Evolutionary conservation across 306 rosid species (phyloP), one percentile per base, ranked within the genome.

Genomic region (Acacia confusa): DNA sequence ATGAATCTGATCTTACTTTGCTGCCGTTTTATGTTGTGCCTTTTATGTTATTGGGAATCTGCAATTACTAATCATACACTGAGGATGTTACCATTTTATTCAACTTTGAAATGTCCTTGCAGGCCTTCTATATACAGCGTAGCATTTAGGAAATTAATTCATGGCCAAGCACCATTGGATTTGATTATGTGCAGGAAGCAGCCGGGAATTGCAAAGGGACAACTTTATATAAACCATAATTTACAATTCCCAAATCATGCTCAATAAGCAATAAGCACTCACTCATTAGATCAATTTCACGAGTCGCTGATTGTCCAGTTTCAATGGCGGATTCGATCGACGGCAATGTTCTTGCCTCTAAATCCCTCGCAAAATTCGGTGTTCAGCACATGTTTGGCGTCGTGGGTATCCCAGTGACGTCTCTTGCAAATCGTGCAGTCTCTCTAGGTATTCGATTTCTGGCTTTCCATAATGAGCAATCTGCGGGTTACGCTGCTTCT

Each of bases 401-500:
- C 4, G 98, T 95, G 3, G 99, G 99, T 3, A 95, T 95, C 50
- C 99, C 99, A 0, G 99, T 95, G 0, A 95, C 99, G 7, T 87
- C 98, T 14, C 85, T 95, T n/a, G 98, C 99, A 2, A 93, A 77
- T 73, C 91, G 99, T 14, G 96, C 98, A 2, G 98, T 95, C 8
- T 81, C 93, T 9, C 86, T 87, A 16, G 99, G 99, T 10, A 82
- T 95, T 53, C 92, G 98, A 41, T 95, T 95, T 58, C 58, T 95
- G 7, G 93, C 94, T 15, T 95, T 95, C 83, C 99, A 95, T 81
- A 95, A 95, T 81, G 99, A 95, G 82, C 99, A 95, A 19, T 93
- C 98, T 28, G 99, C 98, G 0, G 99, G 99, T 1, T 95, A 95
- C 55, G 98, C 99, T 36, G 99, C 99, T 74, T 92, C 99, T 9